phyloP scores from a whole-genome alignment of 495 filamentous ascomycete species.

The Podospora conica region DNA sequence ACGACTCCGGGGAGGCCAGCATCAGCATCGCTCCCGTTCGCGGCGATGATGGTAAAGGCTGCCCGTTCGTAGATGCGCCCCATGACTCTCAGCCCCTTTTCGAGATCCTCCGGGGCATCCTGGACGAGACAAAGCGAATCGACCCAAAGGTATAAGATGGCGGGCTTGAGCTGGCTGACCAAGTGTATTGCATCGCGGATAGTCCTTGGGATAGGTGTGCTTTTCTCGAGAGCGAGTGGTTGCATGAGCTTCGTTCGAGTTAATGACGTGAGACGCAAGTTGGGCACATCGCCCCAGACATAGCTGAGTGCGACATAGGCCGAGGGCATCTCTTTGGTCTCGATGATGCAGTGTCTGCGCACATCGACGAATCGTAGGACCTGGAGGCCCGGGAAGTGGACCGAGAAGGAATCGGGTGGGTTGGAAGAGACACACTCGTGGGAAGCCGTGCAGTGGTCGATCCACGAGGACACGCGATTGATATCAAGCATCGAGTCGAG shows the following conservation, averaged over 20 bases:
- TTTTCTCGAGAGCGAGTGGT: background rate
- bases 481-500: too few relatives aligned
- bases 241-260: too few relatives aligned
- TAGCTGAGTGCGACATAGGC: background rate
- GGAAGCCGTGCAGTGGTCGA: too few relatives aligned
- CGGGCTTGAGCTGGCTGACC: background rate
- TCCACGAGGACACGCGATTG: too few relatives aligned
- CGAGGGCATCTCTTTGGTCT: background rate
- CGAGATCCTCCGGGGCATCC: background rate
- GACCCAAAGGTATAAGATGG: background rate
- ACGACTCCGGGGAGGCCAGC: slow-evolving; percentile 3
- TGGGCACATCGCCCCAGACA: background rate
- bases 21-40: background rate
- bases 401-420: too few relatives aligned
- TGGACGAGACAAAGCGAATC: background rate
- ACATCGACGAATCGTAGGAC: background rate
- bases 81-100: background rate
- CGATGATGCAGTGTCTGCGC: background rate
- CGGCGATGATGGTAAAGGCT: background rate
- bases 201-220: background rate
- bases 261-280: background rate
- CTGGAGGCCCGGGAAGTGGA: too few relatives aligned
- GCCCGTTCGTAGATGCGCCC: background rate
- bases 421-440: too few relatives aligned
- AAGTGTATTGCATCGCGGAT: background rate